Base-by-base conservation (phyloP, 208 protist species). In the Histomonas meleagridis region DNA sequence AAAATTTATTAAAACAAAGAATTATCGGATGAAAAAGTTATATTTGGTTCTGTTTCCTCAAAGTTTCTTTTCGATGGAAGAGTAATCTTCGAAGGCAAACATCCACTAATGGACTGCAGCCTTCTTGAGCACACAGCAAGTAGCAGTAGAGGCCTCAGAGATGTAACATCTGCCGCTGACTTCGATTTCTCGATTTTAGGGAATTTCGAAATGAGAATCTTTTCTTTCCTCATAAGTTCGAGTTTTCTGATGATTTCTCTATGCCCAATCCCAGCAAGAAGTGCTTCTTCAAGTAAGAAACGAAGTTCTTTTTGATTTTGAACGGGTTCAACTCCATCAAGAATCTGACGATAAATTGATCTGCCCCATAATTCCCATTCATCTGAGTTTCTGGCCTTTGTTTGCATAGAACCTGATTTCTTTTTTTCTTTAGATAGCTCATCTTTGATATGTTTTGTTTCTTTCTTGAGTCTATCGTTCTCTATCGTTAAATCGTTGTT, bases 291-390 rank as follows among this genome's bases (percentile, higher is more conserved):
- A 5, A 86, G 76, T 49, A 51, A 51, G 76, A 86, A 86, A 57
- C 76, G 23, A 26, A 86, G n/a, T 16, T 86, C 76, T 46, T 86
- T 51, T 9, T 38, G 18, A 5, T 26, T 28, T 38, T 43, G 76
- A 48, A 86, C 55, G 0, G 18, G 46, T 28, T 40, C 76, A 38
- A 46, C 32, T 38, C 40, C 43, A 43, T 86, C 76, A n/a, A 23
- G 51, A 16, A 86, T 46, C 32, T 86, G 76, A 14, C 38, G 32
- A 26, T 35, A 55, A 7, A 86, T 43, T 16, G 76, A 86, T 86
- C 32, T 86, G 7, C 76, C 32, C 76, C 76, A 86, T 32, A 21
- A 32, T 46, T 86, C 76, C 76, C 76, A 86, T 35, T 86, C 76
- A 26, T 40, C 76, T 4, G 76, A 40, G 3, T 51, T 12, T 49